phyloP scores from a whole-genome alignment of 495 filamentous ascomycete genomes.

The Podospora conica region DNA sequence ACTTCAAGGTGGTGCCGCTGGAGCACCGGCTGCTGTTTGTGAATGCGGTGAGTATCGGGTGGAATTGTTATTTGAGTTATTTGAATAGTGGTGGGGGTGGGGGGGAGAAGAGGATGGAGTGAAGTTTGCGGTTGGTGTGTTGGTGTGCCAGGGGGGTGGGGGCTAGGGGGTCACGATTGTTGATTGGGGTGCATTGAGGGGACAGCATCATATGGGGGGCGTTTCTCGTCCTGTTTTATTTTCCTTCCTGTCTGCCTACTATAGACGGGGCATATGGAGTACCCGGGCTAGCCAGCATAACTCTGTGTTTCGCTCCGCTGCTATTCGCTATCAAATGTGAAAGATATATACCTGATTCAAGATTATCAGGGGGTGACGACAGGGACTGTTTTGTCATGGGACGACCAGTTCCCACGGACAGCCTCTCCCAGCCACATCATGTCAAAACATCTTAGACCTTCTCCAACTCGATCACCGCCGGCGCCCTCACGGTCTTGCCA shows the following conservation, averaged over 20 bases:
- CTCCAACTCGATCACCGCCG: slow-evolving; percentile 71
- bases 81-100: slow-evolving; percentile 52
- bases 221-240: not conserved
- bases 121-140: not conserved
- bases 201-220: not conserved
- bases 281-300: not conserved
- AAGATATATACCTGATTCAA: too few species aligned
- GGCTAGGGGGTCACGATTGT: too few species aligned
- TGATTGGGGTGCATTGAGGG: too few species aligned
- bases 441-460: slow-evolving; percentile 18
- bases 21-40: slow-evolving; percentile 83
- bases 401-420: too few species aligned
- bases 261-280: not conserved
- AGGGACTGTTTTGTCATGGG: too few species aligned
- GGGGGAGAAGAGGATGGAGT: not conserved
- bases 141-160: too few species aligned
- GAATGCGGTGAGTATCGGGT: slow-evolving; percentile 75
- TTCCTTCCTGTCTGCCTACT: not conserved
- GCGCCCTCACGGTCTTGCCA: slow-evolving; percentile 67
- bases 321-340: not conserved
- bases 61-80: slow-evolving; percentile 93
- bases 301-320: not conserved
- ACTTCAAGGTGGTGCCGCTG: slow-evolving; percentile 86
- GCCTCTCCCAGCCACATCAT: not conserved
- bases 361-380: too few species aligned